Evolutionary conservation across 2,329 filamentous ascomycete species (phyloP).

Genomic region (Orbilia quercus): DNA sequence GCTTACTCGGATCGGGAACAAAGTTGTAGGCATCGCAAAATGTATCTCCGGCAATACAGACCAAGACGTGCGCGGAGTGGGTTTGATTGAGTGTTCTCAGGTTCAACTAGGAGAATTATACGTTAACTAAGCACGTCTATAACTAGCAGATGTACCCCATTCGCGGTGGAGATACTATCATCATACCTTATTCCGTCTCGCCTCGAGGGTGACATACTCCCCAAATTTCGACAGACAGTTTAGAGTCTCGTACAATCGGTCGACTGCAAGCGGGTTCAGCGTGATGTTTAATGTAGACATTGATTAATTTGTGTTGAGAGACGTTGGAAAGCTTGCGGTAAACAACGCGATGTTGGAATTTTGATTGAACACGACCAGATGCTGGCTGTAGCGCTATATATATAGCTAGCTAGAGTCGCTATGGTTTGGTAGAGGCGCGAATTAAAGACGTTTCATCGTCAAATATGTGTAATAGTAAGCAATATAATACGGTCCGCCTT

Average conservation of each 20-base stretch:
- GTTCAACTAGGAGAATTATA: conserved; percentile 33
- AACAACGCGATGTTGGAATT: conserved; percentile 34
- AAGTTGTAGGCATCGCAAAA: conserved; percentile 53
- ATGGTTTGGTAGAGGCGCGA: too few species aligned
- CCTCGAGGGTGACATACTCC: conserved; percentile 68
- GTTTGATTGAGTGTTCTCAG: conserved; percentile 47
- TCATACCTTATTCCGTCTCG: conserved; percentile 66
- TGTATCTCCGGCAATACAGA: conserved; percentile 48
- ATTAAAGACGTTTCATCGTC: too few species aligned
- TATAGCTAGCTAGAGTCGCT: not conserved
- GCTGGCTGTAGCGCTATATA: not conserved
- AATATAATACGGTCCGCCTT: too few species aligned
- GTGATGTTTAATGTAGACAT: conserved; percentile 65
- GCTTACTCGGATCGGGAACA: conserved; percentile 37
- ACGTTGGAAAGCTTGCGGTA: conserved; percentile 24
- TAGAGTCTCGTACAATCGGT: conserved; percentile 66
- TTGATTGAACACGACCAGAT: not conserved
- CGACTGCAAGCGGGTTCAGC: conserved; percentile 66
- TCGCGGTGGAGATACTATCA: not conserved
- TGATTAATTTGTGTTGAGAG: conserved; percentile 29
- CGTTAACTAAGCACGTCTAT: too few species aligned
- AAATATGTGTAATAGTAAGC: too few species aligned
- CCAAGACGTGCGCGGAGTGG: conserved; percentile 42
- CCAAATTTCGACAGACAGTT: conserved; percentile 68
- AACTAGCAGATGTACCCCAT: not conserved